Conservation (phyloP, 345 rosid species). For the Salix brachista region DNA sequence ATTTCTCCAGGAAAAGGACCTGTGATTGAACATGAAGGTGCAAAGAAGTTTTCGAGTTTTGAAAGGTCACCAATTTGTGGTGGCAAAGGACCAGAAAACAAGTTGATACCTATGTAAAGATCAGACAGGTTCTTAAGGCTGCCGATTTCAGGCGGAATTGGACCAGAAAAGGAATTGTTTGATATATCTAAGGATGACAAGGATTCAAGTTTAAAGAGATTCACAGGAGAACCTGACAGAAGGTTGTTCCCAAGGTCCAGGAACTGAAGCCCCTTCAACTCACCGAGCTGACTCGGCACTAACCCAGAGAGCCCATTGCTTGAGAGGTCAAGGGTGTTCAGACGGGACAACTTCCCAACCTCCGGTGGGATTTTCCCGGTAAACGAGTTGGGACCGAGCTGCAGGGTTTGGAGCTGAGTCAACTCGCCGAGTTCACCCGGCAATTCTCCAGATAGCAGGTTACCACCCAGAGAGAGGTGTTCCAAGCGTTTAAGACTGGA, state of each 20-base stretch:
- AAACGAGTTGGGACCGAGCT: conserved; percentile 45
- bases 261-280: conserved; percentile 42
- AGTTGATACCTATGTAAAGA: conserved; percentile 69
- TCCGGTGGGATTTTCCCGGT: conserved; percentile 53
- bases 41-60: conserved; percentile 44
- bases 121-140: conserved; percentile 49
- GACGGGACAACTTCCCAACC: conserved; percentile 41
- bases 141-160: conserved; percentile 57
- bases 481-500: conserved; percentile 27
- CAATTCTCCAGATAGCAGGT: conserved; percentile 42
- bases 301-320: conserved; percentile 49
- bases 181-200: conserved; percentile 62
- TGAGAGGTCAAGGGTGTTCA: conserved; percentile 61
- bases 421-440: conserved; percentile 41
- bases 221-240: conserved; percentile 56
- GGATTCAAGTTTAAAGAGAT: conserved; percentile 42
- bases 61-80: conserved; percentile 62
- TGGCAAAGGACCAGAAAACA: conserved; percentile 64
- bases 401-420: conserved; percentile 25
- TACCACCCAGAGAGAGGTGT: conserved; percentile 33
- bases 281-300: conserved; percentile 45
- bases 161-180: conserved; percentile 64
- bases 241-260: conserved; percentile 61
- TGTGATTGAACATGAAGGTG: conserved; percentile 51
- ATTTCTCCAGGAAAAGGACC: conserved; percentile 76